phyloP scores from a whole-genome alignment of 2,329 filamentous ascomycete genomes.

The Zopfia rhizophila region DNA sequence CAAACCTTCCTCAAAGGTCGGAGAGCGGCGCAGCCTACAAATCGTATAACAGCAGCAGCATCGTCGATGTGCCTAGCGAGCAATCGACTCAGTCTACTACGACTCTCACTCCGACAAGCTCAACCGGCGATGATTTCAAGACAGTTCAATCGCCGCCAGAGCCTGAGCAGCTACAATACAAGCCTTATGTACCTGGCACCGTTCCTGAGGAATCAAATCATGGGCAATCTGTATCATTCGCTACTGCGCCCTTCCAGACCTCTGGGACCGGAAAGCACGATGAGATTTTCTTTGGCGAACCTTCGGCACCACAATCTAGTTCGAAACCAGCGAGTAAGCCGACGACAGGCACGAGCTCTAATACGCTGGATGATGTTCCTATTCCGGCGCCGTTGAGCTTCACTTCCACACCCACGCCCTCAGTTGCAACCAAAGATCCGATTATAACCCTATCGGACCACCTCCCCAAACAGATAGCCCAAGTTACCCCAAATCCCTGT shows the following conservation, averaged over 20 bases:
- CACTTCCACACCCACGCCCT: constrained; percentile 23
- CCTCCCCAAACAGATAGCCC: constrained; percentile 28
- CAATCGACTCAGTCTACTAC: constrained; percentile 39
- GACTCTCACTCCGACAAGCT: constrained; percentile 49
- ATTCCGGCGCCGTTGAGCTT: constrained; percentile 40
- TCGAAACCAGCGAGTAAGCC: constrained; percentile 27
- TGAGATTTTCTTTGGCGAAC: constrained; percentile 48
- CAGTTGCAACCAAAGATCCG: constrained; percentile 22
- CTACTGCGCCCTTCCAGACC: constrained; percentile 23
- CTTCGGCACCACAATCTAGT: constrained; percentile 16
- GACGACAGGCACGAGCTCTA: constrained; percentile 23
- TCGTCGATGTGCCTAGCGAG: constrained; percentile 6
- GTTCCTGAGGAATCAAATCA: constrained; percentile 2
- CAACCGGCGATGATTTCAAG: constrained; percentile 41
- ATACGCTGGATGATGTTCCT: constrained; percentile 27
- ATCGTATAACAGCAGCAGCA: constrained; percentile 11
- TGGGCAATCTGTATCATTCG: no score
- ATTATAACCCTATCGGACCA: constrained; percentile 31
- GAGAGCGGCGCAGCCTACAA: constrained; percentile 8
- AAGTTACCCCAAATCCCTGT: constrained; percentile 21
- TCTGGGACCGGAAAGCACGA: constrained; percentile 30
- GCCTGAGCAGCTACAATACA: constrained; percentile 37
- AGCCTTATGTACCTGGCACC: constrained; percentile 44
- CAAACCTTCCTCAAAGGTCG: background rate
- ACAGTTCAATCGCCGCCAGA: constrained; percentile 43